A percentile compares a stretch with the other conserved stretches of the same genome.
phyloP scores from a whole-genome alignment of 768 basidiomycete species.

The Rhizopogon vesiculosus region DNA sequence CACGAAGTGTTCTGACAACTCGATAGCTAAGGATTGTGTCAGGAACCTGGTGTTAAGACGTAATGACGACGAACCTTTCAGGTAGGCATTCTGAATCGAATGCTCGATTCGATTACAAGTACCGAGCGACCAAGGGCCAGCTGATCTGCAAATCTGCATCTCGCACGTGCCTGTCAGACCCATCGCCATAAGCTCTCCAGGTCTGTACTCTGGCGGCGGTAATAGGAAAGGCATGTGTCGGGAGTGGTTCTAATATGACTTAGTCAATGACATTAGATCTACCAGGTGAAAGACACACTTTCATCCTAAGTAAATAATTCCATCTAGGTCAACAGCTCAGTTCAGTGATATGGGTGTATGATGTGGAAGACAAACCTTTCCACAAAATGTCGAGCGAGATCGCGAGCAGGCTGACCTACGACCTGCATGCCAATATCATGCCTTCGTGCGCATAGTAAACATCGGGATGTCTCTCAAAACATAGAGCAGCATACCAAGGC shows the following conservation, averaged over 20 bases:
- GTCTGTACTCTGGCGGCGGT: slow-evolving; percentile 89
- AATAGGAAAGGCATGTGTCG: slow-evolving; percentile 88
- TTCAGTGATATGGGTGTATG: slow-evolving; percentile 4
- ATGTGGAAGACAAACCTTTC: slow-evolving; percentile 54
- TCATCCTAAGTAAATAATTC: slow-evolving; percentile 92
- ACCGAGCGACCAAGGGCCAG: slow-evolving; percentile 95
- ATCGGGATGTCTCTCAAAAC: neutral
- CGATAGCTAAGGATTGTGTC: slow-evolving; percentile 56
- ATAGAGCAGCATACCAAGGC: slow-evolving; percentile 72
- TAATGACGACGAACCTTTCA: slow-evolving; percentile 55
- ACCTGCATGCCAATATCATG: slow-evolving; percentile 97
- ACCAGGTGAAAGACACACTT: slow-evolving; percentile 43
- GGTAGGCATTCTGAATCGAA: slow-evolving; percentile 93
- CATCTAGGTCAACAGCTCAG: slow-evolving; percentile 47
- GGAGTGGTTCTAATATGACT: slow-evolving; percentile 70
- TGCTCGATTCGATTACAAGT: slow-evolving; percentile 80
- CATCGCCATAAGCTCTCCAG: slow-evolving; percentile 69
- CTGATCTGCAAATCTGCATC: slow-evolving; percentile 92
- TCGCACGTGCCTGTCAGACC: slow-evolving; percentile 96
- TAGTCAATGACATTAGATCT: neutral
- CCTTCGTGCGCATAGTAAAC: slow-evolving; percentile 39
- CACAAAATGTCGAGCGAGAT: slow-evolving; percentile 91
- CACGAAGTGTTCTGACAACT: slow-evolving; percentile 93
- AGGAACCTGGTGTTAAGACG: neutral
- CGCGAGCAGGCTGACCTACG: slow-evolving; percentile 93